Conservation (phyloP, 768 basidiomycete genomes). For the Tulasnella sp. region DNA sequence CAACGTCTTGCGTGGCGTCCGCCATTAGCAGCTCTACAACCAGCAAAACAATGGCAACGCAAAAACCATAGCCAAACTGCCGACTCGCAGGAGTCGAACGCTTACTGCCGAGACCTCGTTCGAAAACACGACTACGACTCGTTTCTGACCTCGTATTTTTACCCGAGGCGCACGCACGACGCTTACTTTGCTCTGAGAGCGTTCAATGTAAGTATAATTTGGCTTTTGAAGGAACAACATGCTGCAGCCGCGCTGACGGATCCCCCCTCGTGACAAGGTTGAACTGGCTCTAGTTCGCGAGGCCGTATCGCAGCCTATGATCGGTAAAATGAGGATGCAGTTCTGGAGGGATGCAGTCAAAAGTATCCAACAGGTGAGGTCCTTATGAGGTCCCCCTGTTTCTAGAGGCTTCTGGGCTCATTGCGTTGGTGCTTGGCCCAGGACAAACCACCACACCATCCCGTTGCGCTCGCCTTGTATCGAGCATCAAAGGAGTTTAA, state of each 20-base stretch:
- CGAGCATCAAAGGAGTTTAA: constrained; percentile 55
- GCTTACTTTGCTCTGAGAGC: constrained; percentile 81
- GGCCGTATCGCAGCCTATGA: constrained; percentile 66
- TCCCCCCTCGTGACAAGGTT: constrained; percentile 51
- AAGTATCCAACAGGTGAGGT: constrained; percentile 62
- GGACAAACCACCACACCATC: constrained; percentile 78
- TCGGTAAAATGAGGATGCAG: constrained; percentile 84
- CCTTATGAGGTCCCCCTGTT: not conserved
- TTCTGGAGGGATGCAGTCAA: constrained; percentile 86
- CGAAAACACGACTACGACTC: constrained; percentile 83
- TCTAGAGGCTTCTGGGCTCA: constrained; percentile 27
- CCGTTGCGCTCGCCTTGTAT: constrained; percentile 73
- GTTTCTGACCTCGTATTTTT: constrained; percentile 70
- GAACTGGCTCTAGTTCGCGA: constrained; percentile 81
- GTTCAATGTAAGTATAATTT: constrained; percentile 66
- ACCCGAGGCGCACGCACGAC: constrained; percentile 62
- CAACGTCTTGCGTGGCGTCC: constrained; percentile 13
- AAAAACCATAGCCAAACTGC: not conserved
- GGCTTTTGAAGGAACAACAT: not conserved
- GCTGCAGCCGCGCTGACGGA: not conserved
- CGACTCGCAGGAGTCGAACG: not conserved
- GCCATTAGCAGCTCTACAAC: not conserved
- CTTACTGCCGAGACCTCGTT: constrained; percentile 72
- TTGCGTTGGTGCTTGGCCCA: constrained; percentile 44
- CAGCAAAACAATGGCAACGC: not conserved